These are phyloP conservation scores for Penicillium egyptiacum DNA, from an alignment of 495 filamentous ascomycete genomes.

Conservation along the genomic window DNA sequence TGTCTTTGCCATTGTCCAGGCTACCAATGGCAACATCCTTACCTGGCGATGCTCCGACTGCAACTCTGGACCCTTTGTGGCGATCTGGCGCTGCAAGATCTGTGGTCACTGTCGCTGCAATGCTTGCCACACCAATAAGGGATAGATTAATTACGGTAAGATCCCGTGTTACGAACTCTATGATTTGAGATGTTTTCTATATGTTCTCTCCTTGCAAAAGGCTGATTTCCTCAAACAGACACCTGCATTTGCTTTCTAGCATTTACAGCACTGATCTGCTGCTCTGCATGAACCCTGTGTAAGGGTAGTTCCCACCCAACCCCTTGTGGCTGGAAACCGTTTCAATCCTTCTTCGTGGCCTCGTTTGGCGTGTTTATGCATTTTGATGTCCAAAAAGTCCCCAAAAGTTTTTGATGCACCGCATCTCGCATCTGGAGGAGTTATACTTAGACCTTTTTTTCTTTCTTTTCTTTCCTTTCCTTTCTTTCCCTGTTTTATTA, in stretches of 20 bases:
- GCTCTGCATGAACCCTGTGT: constrained; percentile 1
- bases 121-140: constrained; percentile 46
- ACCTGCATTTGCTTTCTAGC: constrained; percentile 1
- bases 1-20: constrained; percentile 46
- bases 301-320: constrained; percentile 6
- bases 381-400: constrained; percentile 17
- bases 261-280: constrained; percentile 10
- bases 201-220: background rate
- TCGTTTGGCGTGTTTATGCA: constrained; percentile 11
- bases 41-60: constrained; percentile 53
- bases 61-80: constrained; percentile 50
- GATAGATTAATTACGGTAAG: constrained; percentile 22
- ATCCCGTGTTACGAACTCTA: background rate
- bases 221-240: constrained; percentile 5
- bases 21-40: constrained; percentile 50
- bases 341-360: background rate
- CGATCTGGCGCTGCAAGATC: constrained; percentile 53
- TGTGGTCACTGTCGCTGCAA: constrained; percentile 50
- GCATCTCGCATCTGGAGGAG: constrained; percentile 23
- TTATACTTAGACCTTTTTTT: constrained; percentile 10
- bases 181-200: background rate
- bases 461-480: background rate
- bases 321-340: background rate
- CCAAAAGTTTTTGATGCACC: constrained; percentile 18
- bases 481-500: background rate